Conservation (phyloP, 106 monocot species). For the Dendrobium nobile region DNA sequence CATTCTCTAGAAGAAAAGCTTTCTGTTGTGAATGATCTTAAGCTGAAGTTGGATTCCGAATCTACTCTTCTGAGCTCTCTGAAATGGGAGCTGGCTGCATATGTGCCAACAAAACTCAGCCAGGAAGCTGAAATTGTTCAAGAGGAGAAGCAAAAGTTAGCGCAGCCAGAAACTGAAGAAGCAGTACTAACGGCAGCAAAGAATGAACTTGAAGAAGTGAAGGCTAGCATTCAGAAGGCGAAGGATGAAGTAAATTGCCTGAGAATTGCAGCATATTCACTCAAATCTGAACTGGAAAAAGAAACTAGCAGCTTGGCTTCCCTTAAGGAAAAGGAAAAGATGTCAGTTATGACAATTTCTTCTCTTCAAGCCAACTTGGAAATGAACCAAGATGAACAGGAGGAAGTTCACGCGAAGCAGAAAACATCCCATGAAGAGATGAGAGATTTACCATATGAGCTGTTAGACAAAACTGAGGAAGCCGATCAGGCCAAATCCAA, state of each 20-base stretch:
- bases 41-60: conserved; percentile 30
- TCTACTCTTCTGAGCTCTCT: conserved; percentile 23
- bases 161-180: not conserved
- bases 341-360: conserved; percentile 35
- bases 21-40: conserved; percentile 21
- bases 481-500: conserved; percentile 44
- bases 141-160: conserved; percentile 7
- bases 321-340: conserved; percentile 33
- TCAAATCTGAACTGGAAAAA: conserved; percentile 32
- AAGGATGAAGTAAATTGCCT: conserved; percentile 24
- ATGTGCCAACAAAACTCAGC: conserved; percentile 14
- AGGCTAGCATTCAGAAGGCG: conserved; percentile 29
- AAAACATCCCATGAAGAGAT: conserved; percentile 36
- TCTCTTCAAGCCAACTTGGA: conserved; percentile 50
- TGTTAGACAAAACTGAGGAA: conserved; percentile 38
- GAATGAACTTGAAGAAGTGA: conserved; percentile 40
- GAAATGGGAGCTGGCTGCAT: conserved; percentile 30
- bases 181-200: not conserved
- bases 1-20: conserved; percentile 20
- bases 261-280: conserved; percentile 28
- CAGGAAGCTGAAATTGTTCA: not conserved
- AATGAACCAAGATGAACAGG: conserved; percentile 30
- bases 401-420: conserved; percentile 24
- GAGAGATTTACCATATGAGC: conserved; percentile 23
- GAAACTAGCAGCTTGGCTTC: conserved; percentile 25